Percentiles rank a stretch among this genome's conserved stretches.
Conservation (phyloP, 2,329 filamentous ascomycete genomes). For the Ceratocystis ficicola region DNA sequence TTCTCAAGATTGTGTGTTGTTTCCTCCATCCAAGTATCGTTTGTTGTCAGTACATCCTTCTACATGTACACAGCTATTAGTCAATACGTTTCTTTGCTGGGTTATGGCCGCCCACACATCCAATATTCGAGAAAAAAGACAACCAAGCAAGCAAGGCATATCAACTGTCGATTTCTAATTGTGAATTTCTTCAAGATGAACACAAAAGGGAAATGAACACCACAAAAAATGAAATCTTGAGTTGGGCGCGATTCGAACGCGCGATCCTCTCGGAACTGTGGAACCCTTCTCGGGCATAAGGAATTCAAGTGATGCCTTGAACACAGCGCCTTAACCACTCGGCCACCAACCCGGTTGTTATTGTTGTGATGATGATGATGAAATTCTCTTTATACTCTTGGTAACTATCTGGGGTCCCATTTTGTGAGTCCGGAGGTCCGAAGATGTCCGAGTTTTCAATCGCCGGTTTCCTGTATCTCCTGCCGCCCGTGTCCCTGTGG, state of each 20-base stretch:
- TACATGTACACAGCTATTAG: too few species aligned
- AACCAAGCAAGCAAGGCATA: neutral
- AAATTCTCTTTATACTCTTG: too few species aligned
- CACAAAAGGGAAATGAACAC: neutral
- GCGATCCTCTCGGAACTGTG: slow-evolving; percentile 22
- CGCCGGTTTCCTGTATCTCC: too few species aligned
- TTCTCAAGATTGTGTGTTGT: too few species aligned
- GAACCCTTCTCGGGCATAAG: slow-evolving; percentile 22
- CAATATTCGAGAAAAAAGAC: neutral
- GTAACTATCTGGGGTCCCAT: too few species aligned
- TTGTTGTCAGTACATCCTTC: too few species aligned
- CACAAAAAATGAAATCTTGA: slow-evolving; percentile 18
- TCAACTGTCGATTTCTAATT: neutral
- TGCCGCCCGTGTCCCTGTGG: too few species aligned
- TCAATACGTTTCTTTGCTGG: too few species aligned
- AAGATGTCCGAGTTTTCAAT: too few species aligned
- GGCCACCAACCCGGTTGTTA: slow-evolving; percentile 19
- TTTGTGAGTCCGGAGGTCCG: too few species aligned
- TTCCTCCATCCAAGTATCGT: too few species aligned
- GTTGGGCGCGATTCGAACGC: slow-evolving; percentile 23
- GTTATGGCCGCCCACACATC: neutral
- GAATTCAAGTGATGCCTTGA: slow-evolving; percentile 21
- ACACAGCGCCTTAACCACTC: slow-evolving; percentile 19
- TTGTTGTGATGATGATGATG: too few species aligned
- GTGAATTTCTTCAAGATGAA: neutral